Base-by-base conservation (phyloP, 202 grass and related monocot genomes). In the Bolboschoenoplectus hybrid region DNA sequence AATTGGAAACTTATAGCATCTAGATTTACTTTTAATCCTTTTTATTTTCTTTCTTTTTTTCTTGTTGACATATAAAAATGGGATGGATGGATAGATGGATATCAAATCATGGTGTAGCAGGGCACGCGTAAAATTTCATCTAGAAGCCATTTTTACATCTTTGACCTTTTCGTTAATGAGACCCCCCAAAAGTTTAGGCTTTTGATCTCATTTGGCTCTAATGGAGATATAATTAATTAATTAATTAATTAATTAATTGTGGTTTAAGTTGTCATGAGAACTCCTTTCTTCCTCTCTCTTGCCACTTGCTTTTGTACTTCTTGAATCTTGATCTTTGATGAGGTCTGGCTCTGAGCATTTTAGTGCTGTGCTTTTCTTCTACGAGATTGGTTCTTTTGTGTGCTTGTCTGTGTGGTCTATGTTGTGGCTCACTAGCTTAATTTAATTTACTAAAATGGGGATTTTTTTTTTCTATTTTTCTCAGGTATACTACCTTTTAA, bases 141-240 rank as follows among this genome's bases (percentile, higher is more conserved):
- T 55, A 70, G 34, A 83, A 69, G 3, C 9, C 20, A 66, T 17
- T 84, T 26, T 70, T 84, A 56, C 49, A 84, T 51, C 41, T 70
- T 84, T 70, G 64, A 49, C 51, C 63, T 84, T 84, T 79, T 86
- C 56, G 10, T 2, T 70, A 63, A 55, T 65, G 58, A 80, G 20
- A 19, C 84, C 26, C 26, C 26, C 72, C 84, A 65, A 86, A 86
- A 86, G 61, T 77, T 75, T 86, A 56, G 72, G 69, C 84, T 86
- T 67, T 79, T 26, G 26, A 26, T 76, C 60, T 85, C 16, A 79
- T 65, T 51, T 51, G 32, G 46, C 60, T 61, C 19, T 86, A 75
- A 86, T 63, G 43, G 58, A 39, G 19, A 40, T 53, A 71, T 84
- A 84, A 84, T n/a, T 84, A 26, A 26, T 26, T 26, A 26, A 26